These are phyloP conservation scores for Saccharum hybrid DNA, from an alignment of 202 grass and related monocot species.

Conservation along the genomic window DNA sequence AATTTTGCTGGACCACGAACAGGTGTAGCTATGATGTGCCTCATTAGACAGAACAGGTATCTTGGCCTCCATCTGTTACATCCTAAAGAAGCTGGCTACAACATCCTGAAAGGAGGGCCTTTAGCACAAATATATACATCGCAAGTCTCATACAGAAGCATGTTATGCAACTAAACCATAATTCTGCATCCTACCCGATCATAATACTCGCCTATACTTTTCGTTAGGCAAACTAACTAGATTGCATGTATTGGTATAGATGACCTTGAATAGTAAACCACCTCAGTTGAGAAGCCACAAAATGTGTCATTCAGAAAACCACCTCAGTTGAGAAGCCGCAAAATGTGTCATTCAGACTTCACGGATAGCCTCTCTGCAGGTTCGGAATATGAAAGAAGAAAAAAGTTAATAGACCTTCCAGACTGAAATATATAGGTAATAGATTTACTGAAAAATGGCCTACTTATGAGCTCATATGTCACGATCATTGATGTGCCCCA, in stretches of 20 bases:
- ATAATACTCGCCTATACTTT: background rate
- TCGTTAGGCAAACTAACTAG: background rate
- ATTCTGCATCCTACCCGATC: background rate
- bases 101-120: slow-evolving; percentile 13
- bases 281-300: background rate
- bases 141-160: slow-evolving; percentile 1
- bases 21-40: slow-evolving; percentile 16
- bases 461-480: slow-evolving; percentile 97
- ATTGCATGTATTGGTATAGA: slow-evolving; percentile 27
- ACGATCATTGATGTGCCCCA: slow-evolving; percentile 99
- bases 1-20: slow-evolving; percentile 33
- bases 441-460: too few relatives aligned
- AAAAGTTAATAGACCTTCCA: too few relatives aligned
- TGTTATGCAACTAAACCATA: background rate
- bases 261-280: background rate
- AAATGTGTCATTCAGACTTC: too few relatives aligned
- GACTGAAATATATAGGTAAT: too few relatives aligned
- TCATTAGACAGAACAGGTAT: slow-evolving; percentile 1
- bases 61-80: slow-evolving; percentile 5
- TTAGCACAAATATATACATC: slow-evolving; percentile 20
- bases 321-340: too few relatives aligned
- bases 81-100: slow-evolving; percentile 16
- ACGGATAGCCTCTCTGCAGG: slow-evolving; percentile 68
- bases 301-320: too few relatives aligned
- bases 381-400: slow-evolving; percentile 8